These are phyloP conservation scores for Leishmania guyanensis DNA, from an alignment of 208 protist species.

Conservation along the genomic window DNA sequence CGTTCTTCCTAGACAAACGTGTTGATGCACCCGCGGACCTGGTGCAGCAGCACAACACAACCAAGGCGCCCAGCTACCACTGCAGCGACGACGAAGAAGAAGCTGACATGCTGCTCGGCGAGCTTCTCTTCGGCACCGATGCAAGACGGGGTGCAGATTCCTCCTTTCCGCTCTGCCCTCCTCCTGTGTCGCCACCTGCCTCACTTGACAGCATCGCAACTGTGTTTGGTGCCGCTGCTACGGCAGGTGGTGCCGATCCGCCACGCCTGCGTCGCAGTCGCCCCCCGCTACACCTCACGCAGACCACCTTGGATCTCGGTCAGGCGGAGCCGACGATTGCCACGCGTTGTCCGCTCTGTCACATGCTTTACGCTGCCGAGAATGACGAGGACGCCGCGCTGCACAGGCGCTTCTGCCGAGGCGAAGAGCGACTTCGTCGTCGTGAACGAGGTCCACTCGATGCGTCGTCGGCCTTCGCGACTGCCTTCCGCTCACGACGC, in stretches of 20 bases:
- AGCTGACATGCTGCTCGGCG: neutral
- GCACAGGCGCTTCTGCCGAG: slow-evolving; percentile 49
- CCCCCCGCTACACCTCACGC: slow-evolving; percentile 21
- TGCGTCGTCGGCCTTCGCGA: neutral
- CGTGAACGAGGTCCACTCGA: neutral
- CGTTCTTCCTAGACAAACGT: neutral
- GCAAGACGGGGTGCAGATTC: too few species aligned
- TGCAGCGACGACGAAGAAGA: neutral
- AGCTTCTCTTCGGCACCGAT: neutral
- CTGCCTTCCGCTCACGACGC: neutral
- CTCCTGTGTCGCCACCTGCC: neutral
- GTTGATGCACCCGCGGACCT: neutral
- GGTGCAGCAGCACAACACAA: neutral
- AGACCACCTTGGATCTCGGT: slow-evolving; percentile 80
- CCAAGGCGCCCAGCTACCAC: neutral
- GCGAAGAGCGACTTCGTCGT: neutral
- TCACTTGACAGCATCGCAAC: neutral
- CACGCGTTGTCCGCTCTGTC: slow-evolving; percentile 47
- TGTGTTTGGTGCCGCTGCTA: neutral
- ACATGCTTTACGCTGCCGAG: slow-evolving; percentile 61
- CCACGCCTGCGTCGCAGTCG: neutral
- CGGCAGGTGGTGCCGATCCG: neutral
- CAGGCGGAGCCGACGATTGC: slow-evolving; percentile 39
- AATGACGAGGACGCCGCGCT: slow-evolving; percentile 49
- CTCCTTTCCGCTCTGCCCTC: too few species aligned